These are phyloP conservation scores for Golubevia pallescens DNA, from an alignment of 1,284 basidiomycete species.

Conservation along the genomic window DNA sequence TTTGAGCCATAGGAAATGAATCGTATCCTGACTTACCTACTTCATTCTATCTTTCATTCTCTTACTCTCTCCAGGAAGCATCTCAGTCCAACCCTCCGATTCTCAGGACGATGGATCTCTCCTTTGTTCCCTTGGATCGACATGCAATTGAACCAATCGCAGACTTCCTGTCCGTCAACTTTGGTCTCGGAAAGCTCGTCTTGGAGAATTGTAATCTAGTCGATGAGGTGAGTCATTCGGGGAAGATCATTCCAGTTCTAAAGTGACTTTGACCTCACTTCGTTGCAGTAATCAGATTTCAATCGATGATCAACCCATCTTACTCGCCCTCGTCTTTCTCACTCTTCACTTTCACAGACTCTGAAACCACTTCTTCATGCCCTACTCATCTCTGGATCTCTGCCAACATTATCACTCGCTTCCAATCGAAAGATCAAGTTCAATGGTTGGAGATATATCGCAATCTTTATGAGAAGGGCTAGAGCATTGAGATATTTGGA, in stretches of 20 bases:
- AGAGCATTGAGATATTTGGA: constrained; percentile 81
- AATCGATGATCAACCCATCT: no score
- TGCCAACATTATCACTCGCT: constrained; percentile 83
- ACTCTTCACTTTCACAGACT: constrained; percentile 67
- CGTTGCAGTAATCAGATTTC: no score
- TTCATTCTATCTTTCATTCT: no score
- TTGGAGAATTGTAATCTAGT: constrained; percentile 54
- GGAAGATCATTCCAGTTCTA: no score
- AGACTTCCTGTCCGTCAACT: constrained; percentile 55
- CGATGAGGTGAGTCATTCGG: constrained; percentile 21
- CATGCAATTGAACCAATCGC: constrained; percentile 48
- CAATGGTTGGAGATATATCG: constrained; percentile 79
- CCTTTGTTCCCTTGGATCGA: constrained; percentile 39
- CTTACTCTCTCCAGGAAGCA: no score
- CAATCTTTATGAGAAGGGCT: constrained; percentile 79
- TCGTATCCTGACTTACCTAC: no score
- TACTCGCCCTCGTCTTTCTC: no score
- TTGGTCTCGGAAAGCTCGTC: constrained; percentile 49
- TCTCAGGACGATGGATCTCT: constrained; percentile 47
- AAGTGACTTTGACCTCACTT: no score
- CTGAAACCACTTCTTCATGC: constrained; percentile 90
- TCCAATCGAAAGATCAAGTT: constrained; percentile 82
- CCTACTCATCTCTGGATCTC: constrained; percentile 79
- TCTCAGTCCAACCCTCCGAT: neutral
- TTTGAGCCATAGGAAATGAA: no score